Base-by-base conservation (phyloP, 192 early-diverging fungal genomes). In the Gaertneriomyces semiglobifer region DNA sequence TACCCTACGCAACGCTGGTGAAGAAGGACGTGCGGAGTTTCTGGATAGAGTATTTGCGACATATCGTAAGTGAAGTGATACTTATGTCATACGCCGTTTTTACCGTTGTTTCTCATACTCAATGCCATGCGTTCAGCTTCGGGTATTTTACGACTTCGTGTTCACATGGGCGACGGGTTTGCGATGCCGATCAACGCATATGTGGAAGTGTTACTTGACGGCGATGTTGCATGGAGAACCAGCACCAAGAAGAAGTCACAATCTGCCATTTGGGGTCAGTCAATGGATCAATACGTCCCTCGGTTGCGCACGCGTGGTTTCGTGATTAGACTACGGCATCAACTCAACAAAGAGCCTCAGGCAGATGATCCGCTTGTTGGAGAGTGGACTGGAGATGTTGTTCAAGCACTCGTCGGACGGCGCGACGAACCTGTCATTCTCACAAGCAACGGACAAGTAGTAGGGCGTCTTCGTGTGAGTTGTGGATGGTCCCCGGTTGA, bases 81-180 rank as follows among this genome's bases (percentile, higher is more conserved):
- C 25, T 33, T 33, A 2, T 33, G 25, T 33, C 25, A 33, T 33
- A 33, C 2, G 25, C 0, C 25, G 25, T 33, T 33, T 33, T 33
- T 33, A 1, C 25, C 2, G 48, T 14, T 16, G 33, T 57, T 14
- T 16, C 39, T 57, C 33, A 57, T 57, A 12, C 39, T 10, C 39
- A 33, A 38, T 57, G 18, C 39, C 12, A 12, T 57, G 12, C 38
- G 14, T 16, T 0, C 12, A 57, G 64, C 76, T 56, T 77, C 84
- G 25, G 87, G 87, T 47, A 79, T 89, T 16, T 51, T 89, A 18
- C 46, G 72, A 8, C 61, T 87, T 33, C 76, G 68, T 14, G 50
- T 89, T 16, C 79, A 82, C 60, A 69, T 75, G 40, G 76, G 60
- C 14, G 61, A 77, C 44, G 66, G 60, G 18, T 56, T 77, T 62